Base-by-base conservation (phyloP, 2,329 filamentous ascomycete genomes). In the Cercospora sp. region DNA sequence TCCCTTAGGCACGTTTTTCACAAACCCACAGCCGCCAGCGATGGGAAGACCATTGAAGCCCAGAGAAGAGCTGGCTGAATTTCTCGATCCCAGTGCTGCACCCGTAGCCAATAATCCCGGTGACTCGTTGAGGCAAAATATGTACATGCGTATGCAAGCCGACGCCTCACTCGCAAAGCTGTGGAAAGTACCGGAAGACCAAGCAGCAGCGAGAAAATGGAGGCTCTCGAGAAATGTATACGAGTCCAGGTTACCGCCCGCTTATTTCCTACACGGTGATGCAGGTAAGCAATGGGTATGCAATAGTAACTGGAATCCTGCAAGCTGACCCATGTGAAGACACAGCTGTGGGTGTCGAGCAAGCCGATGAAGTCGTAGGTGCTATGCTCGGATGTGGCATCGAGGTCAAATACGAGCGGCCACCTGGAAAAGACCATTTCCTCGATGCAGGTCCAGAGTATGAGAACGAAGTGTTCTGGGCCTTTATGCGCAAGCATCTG, bases 1-100 rank as follows among this genome's bases (percentile, higher is more conserved):
- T 68, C 76, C 76, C 1, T 62, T 77, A 8, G 76, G 76, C 3
- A 69, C 66, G 3, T 77, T 75, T 68, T 77, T 77, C 66, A 75
- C 72, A 2, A 75, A 69, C 36, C 68, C 72, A 1, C 75, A 77
- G 53, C 73, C 74, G 3, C 70, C 66, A n/a, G 66, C 73, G 0
- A 66, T 72, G 57, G 74, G 71, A 16, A 59, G 69, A 42, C 18
- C 58, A 12, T 30, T 64, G 12, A 67, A 69, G 10, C 68, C 70
- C 2, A 63, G 64, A 10, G 67, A 72, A 33, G 66, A 67, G 1
- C 18, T 77, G 5, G 39, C 66, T 9, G 66, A 70, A 12, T 75
- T 71, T 51, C 62, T 76, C 7, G 74, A 76, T 53, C 69, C 69
- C 2, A 69, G 71, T 5, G 69, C 64, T 8, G 67, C 69, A 9